phyloP scores from a whole-genome alignment of 1,139 yeast species.

The Zygosaccharomyces sapae region DNA sequence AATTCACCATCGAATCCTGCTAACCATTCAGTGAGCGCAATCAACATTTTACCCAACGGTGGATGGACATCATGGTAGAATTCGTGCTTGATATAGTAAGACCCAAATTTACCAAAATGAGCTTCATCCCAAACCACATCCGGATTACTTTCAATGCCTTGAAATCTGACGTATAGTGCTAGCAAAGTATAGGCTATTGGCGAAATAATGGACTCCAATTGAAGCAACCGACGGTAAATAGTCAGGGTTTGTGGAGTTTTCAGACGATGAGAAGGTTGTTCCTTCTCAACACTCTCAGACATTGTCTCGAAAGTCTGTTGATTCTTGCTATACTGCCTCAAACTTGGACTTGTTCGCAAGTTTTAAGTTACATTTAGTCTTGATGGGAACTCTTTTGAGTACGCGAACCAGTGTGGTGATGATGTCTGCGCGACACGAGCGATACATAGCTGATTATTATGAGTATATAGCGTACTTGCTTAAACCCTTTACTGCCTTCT shows the following conservation, averaged over 20 bases:
- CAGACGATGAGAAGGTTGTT: neutral
- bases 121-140: constrained; percentile 96
- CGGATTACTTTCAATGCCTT: constrained; percentile 57
- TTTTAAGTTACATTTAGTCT: too few relatives aligned
- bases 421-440: neutral
- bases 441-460: neutral
- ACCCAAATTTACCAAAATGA: constrained; percentile 64
- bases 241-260: too few relatives aligned
- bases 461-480: neutral
- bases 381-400: too few relatives aligned
- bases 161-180: constrained; percentile 65
- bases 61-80: constrained; percentile 78
- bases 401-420: too few relatives aligned
- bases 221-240: neutral
- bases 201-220: neutral
- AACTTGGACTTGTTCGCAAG: too few relatives aligned
- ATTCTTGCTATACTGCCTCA: too few relatives aligned
- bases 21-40: constrained; percentile 62
- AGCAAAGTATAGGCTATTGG: constrained; percentile 51
- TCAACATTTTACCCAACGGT: constrained; percentile 67
- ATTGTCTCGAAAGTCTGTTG: constrained; percentile 3
- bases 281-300: constrained; percentile 1
- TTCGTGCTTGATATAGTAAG: constrained; percentile 58
- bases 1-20: constrained; percentile 69
- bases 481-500: neutral